Evolutionary conservation across 352 stramenopile species (phyloP).

Genomic region (Thraustotheca clavata): DNA sequence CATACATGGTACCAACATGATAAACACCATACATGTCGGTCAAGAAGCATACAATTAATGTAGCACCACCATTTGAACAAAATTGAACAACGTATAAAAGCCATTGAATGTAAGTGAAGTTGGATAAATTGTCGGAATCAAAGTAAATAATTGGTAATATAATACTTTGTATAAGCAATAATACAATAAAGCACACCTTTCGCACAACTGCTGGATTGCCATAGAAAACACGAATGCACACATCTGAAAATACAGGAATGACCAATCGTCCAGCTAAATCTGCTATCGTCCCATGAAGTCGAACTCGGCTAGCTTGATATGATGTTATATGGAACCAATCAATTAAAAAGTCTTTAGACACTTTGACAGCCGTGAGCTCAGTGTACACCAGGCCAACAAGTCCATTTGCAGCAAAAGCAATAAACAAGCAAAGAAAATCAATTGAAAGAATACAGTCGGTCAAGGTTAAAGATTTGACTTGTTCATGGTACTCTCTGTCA

Average conservation of each 20-base stretch:
- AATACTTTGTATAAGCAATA: background rate
- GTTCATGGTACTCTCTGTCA: constrained; percentile 7
- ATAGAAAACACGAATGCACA: constrained; percentile 5
- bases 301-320: background rate
- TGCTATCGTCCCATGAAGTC: background rate
- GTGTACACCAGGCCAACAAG: background rate
- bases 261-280: background rate
- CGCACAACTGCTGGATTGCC: background rate
- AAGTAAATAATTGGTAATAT: background rate
- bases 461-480: constrained; percentile 9
- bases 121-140: background rate
- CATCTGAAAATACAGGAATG: constrained; percentile 1
- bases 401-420: constrained; percentile 16
- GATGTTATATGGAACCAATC: background rate
- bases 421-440: constrained; percentile 20
- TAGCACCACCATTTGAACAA: constrained; percentile 5
- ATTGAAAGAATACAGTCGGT: constrained; percentile 16
- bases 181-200: background rate
- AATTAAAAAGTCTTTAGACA: background rate
- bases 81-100: constrained; percentile 11
- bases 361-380: background rate
- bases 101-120: background rate
- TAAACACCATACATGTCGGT: constrained; percentile 23
- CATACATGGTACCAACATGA: constrained; percentile 22
- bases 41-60: constrained; percentile 14